Evolutionary conservation across 176 grass and related monocot species (phyloP).

Genomic region (Tuctoria greenei): DNA sequence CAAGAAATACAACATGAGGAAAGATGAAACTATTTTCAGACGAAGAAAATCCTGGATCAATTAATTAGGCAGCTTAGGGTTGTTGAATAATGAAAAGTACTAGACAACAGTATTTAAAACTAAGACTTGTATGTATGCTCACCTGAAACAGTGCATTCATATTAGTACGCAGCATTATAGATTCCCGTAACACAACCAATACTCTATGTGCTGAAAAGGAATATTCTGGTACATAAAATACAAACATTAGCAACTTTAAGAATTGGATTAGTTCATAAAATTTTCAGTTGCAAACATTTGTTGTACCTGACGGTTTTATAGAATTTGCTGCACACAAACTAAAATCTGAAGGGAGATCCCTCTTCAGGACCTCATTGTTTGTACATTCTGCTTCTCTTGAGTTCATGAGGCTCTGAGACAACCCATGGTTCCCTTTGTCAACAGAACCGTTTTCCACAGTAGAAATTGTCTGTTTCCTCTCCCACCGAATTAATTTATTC

Average conservation of each 20-base stretch:
- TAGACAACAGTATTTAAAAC: background rate
- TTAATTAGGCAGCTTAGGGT: background rate
- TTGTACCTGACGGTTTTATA: conserved; percentile 23
- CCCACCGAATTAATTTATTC: conserved; percentile 67
- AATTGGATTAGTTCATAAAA: conserved; percentile 20
- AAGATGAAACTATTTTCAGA: background rate
- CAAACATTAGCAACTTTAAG: conserved; percentile 9
- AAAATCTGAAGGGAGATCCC: conserved; percentile 27
- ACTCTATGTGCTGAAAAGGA: conserved; percentile 49
- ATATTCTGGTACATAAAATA: conserved; percentile 38
- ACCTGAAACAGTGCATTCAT: conserved; percentile 59
- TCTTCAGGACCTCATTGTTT: background rate
- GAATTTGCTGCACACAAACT: conserved; percentile 24
- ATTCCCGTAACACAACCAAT: conserved; percentile 64
- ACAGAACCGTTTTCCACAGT: conserved; percentile 19
- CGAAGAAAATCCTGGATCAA: background rate
- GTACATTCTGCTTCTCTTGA: conserved; percentile 28
- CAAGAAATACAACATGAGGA: conserved; percentile 13
- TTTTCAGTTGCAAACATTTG: conserved; percentile 16
- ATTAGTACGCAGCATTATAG: conserved; percentile 74
- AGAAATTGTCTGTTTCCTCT: conserved; percentile 60
- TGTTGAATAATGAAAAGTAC: background rate
- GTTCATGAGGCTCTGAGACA: conserved; percentile 20
- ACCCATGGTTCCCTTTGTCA: conserved; percentile 13
- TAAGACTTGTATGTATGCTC: conserved; percentile 17